Conservation (phyloP, 257 asterid species). For the Thymus quinquecostatus region DNA sequence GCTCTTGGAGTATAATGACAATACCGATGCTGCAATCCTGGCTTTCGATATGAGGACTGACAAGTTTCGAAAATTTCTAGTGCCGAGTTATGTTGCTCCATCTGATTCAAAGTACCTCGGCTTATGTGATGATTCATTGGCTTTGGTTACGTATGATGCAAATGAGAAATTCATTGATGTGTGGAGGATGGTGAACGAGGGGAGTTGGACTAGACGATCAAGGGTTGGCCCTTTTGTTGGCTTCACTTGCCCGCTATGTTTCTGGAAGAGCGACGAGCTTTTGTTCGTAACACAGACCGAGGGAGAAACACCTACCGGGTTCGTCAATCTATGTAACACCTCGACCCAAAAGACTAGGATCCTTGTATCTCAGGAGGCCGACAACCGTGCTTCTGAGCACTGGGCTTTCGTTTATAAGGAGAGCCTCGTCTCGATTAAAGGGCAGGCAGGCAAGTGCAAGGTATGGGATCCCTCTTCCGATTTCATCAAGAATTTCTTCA, state of each 20-base stretch:
- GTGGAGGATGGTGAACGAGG: slow-evolving; percentile 47
- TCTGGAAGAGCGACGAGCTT: slow-evolving; percentile 41
- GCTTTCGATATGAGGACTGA: slow-evolving; percentile 48
- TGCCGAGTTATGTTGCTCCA: slow-evolving; percentile 35
- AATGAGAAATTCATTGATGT: slow-evolving; percentile 36
- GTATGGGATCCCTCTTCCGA: slow-evolving; percentile 43
- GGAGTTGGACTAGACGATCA: slow-evolving; percentile 40
- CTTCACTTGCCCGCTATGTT: slow-evolving; percentile 41
- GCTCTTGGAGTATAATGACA: slow-evolving; percentile 34
- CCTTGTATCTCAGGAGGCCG: slow-evolving; percentile 22
- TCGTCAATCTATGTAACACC: slow-evolving; percentile 26
- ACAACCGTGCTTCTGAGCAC: slow-evolving; percentile 20
- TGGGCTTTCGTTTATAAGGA: slow-evolving; percentile 48
- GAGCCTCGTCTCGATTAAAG: slow-evolving; percentile 45
- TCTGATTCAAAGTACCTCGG: slow-evolving; percentile 35
- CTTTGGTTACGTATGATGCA: slow-evolving; percentile 40
- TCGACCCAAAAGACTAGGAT: slow-evolving; percentile 18
- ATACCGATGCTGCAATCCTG: slow-evolving; percentile 31
- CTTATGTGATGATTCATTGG: slow-evolving; percentile 39
- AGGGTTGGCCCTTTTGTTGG: slow-evolving; percentile 37
- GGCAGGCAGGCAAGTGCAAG: slow-evolving; percentile 31
- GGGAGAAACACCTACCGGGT: slow-evolving; percentile 26
- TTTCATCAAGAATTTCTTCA: slow-evolving; percentile 39
- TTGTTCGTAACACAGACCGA: slow-evolving; percentile 32
- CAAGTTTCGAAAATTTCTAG: slow-evolving; percentile 36